phyloP scores from a whole-genome alignment of 1,284 basidiomycete species.

The Fistulina hepatica region DNA sequence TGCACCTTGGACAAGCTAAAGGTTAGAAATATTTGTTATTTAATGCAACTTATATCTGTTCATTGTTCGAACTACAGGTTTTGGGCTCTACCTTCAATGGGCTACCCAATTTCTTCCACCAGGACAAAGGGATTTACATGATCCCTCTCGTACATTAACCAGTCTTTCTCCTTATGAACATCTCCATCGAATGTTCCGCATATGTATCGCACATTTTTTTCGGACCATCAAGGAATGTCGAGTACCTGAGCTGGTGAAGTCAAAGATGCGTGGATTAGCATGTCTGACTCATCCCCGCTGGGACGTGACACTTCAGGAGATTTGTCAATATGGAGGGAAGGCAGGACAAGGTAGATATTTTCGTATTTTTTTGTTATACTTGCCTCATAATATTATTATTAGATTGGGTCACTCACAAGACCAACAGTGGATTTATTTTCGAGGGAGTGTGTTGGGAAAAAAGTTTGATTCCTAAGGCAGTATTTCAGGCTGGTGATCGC shows the following conservation, averaged over 20 bases:
- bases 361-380: neutral
- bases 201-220: conserved; percentile 10
- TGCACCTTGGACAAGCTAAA: conserved; percentile 11
- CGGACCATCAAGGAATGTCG: conserved; percentile 8
- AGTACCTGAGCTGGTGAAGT: conserved; percentile 7
- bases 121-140: conserved; percentile 4
- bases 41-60: neutral
- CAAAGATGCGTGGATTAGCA: conserved; percentile 10
- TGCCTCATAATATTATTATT: conserved; percentile 1
- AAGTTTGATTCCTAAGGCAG: conserved; percentile 15
- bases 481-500: conserved; percentile 15
- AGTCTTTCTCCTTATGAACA: conserved; percentile 4
- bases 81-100: conserved; percentile 9
- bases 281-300: conserved; percentile 10
- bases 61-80: neutral
- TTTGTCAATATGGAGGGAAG: conserved; percentile 6
- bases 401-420: conserved; percentile 20
- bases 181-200: conserved; percentile 9
- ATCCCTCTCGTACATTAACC: neutral
- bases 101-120: conserved; percentile 1
- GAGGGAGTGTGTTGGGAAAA: conserved; percentile 16
- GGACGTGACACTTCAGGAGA: conserved; percentile 6
- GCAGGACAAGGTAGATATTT: conserved; percentile 8
- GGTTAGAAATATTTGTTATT: conserved; percentile 1
- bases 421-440: conserved; percentile 17